phyloP scores from a whole-genome alignment of 2,329 filamentous ascomycete genomes.

The Neofusicoccum kwambonambiense region DNA sequence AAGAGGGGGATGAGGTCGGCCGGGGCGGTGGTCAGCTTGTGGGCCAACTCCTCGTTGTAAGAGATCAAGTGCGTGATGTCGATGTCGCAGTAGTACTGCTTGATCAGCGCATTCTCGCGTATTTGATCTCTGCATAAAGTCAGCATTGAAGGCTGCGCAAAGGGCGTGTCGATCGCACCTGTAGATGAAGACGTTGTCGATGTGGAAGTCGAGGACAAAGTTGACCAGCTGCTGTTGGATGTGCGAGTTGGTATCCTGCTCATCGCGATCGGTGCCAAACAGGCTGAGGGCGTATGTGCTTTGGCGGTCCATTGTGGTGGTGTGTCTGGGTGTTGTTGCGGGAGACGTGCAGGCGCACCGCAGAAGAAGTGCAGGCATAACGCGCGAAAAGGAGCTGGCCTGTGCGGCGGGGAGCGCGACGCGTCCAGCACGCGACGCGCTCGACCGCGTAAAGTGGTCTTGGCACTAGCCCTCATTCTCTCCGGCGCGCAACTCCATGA shows the following conservation, averaged over 20 bases:
- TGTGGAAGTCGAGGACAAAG: slow-evolving; percentile 89
- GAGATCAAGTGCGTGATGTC: slow-evolving; percentile 94
- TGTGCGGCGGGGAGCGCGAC: neutral
- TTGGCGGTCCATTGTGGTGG: slow-evolving; percentile 72
- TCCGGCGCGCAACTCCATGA: no score
- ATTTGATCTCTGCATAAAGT: slow-evolving; percentile 74
- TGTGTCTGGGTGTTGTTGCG: slow-evolving; percentile 4
- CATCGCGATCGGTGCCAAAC: slow-evolving; percentile 49
- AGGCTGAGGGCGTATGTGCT: slow-evolving; percentile 84
- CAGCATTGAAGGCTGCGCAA: slow-evolving; percentile 28
- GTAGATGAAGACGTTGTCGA: slow-evolving; percentile 95
- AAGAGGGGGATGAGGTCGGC: slow-evolving; percentile 93
- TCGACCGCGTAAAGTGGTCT: slow-evolving; percentile 21
- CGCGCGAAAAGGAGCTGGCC: slow-evolving; percentile 2
- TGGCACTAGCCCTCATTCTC: neutral
- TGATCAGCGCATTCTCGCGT: slow-evolving; percentile 87
- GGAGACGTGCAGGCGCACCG: neutral
- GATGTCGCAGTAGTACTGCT: slow-evolving; percentile 94
- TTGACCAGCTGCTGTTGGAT: slow-evolving; percentile 79
- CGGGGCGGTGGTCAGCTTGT: slow-evolving; percentile 84
- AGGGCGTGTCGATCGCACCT: slow-evolving; percentile 54
- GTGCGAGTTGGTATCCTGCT: slow-evolving; percentile 33
- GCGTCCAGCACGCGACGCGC: neutral
- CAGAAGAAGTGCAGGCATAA: slow-evolving; percentile 18
- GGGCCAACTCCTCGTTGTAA: slow-evolving; percentile 92